Percentiles rank a stretch among this genome's conserved stretches.
These are phyloP conservation scores for Huntiella moniliformis DNA, from an alignment of 2,329 filamentous ascomycete species.

Conservation along the genomic window DNA sequence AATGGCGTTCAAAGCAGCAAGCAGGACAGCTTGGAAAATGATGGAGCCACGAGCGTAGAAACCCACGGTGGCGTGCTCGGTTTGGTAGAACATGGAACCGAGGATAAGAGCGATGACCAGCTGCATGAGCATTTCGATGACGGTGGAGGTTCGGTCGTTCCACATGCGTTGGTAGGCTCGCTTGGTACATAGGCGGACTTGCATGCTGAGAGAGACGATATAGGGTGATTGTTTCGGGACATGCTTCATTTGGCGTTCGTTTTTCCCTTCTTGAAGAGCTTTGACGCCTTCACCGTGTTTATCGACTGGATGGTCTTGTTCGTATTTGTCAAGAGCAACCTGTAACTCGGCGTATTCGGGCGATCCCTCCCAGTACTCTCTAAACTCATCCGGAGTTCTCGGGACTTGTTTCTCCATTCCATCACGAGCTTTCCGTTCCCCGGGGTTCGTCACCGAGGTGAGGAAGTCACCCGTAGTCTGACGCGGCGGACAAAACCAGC, in stretches of 20 bases:
- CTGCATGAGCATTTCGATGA: slow-evolving; percentile 27
- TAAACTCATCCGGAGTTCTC: slow-evolving; percentile 52
- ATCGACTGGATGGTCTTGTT: slow-evolving; percentile 26
- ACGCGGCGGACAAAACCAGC: slow-evolving; percentile 46
- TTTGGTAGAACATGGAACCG: slow-evolving; percentile 39
- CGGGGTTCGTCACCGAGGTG: slow-evolving; percentile 47
- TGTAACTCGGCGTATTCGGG: slow-evolving; percentile 24
- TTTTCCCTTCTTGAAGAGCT: slow-evolving; percentile 29
- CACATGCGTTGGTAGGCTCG: slow-evolving; percentile 33
- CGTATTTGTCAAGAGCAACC: slow-evolving; percentile 31
- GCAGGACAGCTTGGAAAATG: slow-evolving; percentile 40
- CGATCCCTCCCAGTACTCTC: slow-evolving; percentile 26
- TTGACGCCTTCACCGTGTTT: slow-evolving; percentile 21
- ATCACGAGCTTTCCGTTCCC: slow-evolving; percentile 33
- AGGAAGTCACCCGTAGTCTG: slow-evolving; percentile 54
- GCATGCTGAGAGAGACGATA: slow-evolving; percentile 35
- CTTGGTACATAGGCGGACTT: slow-evolving; percentile 31
- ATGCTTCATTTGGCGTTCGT: slow-evolving; percentile 31
- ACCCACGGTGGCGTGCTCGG: slow-evolving; percentile 27
- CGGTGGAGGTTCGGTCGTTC: slow-evolving; percentile 30
- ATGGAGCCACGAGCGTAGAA: slow-evolving; percentile 37
- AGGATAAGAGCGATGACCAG: slow-evolving; percentile 40
- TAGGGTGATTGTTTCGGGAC: slow-evolving; percentile 36
- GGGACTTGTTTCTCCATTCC: slow-evolving; percentile 46
- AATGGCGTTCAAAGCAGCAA: slow-evolving; percentile 39